phyloP scores from a whole-genome alignment of 257 asterid genomes.

The Sherardia arvensis region DNA sequence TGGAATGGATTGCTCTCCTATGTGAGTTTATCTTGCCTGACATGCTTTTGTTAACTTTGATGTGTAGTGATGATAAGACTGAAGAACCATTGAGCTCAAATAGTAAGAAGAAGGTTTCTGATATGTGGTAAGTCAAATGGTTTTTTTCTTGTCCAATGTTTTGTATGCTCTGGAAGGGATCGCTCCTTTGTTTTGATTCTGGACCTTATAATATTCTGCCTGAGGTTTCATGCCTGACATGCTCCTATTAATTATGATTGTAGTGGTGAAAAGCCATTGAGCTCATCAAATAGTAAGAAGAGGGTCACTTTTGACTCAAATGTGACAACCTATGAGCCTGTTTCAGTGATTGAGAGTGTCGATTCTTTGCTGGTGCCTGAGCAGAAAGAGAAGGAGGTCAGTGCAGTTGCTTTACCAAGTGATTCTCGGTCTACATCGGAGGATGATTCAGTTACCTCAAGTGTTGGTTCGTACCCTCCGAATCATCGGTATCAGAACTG shows the following conservation, averaged over 20 bases:
- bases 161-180: too few relatives aligned
- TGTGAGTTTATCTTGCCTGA: neutral
- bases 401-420: slow-evolving; percentile 4
- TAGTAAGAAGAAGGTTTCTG: slow-evolving; percentile 60
- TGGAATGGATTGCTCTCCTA: too few relatives aligned
- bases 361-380: slow-evolving; percentile 44
- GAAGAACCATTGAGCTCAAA: slow-evolving; percentile 46
- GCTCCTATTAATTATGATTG: slow-evolving; percentile 14
- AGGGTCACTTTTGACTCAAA: slow-evolving; percentile 80
- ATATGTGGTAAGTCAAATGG: too few relatives aligned
- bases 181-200: too few relatives aligned
- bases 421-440: slow-evolving; percentile 34
- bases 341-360: slow-evolving; percentile 37
- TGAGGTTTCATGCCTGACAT: slow-evolving; percentile 25
- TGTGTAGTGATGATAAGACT: slow-evolving; percentile 37
- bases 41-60: slow-evolving; percentile 9
- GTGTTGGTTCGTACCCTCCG: slow-evolving; percentile 63
- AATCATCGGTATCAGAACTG: slow-evolving; percentile 88
- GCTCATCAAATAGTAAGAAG: slow-evolving; percentile 47
- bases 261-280: slow-evolving; percentile 38
- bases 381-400: slow-evolving; percentile 16
- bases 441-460: slow-evolving; percentile 52
- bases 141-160: too few relatives aligned
- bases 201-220: too few relatives aligned
- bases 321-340: slow-evolving; percentile 59